These are phyloP conservation scores for Bacterosira constricta DNA, from an alignment of 108 stramenopile species.

Conservation along the genomic window DNA sequence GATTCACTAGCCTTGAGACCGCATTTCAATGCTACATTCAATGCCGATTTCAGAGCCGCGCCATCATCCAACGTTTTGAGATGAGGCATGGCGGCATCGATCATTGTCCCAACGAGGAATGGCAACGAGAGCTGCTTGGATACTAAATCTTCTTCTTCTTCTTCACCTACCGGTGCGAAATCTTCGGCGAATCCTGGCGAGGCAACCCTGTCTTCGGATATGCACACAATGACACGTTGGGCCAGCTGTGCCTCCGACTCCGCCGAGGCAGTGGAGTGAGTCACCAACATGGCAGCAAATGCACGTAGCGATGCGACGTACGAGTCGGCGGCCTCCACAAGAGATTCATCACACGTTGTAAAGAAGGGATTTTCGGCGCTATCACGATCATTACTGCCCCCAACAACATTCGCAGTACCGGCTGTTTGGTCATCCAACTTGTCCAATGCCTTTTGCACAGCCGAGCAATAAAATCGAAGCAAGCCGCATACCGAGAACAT, in stretches of 20 bases:
- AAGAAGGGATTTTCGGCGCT: slow-evolving; percentile 57
- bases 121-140: slow-evolving; percentile 62
- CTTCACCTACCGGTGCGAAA: slow-evolving; percentile 8
- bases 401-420: too few relatives aligned
- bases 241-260: slow-evolving; percentile 71
- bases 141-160: slow-evolving; percentile 25
- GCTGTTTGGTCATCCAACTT: slow-evolving; percentile 36
- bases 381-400: too few relatives aligned
- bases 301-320: slow-evolving; percentile 82
- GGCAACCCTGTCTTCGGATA: slow-evolving; percentile 64
- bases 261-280: slow-evolving; percentile 51
- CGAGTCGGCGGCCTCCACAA: slow-evolving; percentile 66
- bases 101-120: slow-evolving; percentile 61
- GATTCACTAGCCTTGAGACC: slow-evolving; percentile 54
- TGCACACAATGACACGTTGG: slow-evolving; percentile 60
- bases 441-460: slow-evolving; percentile 59
- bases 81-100: slow-evolving; percentile 69
- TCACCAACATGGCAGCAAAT: slow-evolving; percentile 75
- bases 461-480: slow-evolving; percentile 76
- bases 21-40: slow-evolving; percentile 55
- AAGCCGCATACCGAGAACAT: slow-evolving; percentile 83
- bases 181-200: slow-evolving; percentile 81
- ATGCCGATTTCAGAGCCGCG: slow-evolving; percentile 56
- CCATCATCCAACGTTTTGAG: slow-evolving; percentile 74
- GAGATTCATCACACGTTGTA: slow-evolving; percentile 61